Conservation (phyloP, 345 rosid species). For the Alliaria petiolata region DNA sequence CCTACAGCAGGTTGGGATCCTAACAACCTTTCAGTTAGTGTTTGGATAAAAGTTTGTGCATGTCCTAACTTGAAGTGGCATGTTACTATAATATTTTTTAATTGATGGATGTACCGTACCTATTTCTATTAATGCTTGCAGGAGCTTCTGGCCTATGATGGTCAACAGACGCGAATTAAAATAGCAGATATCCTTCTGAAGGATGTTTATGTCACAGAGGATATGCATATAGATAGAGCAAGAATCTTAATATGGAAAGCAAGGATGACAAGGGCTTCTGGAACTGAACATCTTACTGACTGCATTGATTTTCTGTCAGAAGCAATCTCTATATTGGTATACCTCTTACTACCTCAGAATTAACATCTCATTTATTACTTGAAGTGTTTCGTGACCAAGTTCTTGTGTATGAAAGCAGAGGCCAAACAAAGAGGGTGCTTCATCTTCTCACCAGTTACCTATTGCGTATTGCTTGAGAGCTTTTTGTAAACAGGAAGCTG, state of each 20-base stretch:
- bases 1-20: conserved; percentile 72
- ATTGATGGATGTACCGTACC: too few relatives aligned
- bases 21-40: neutral
- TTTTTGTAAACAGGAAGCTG: neutral
- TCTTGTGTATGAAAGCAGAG: conserved; percentile 37
- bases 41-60: neutral
- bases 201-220: conserved; percentile 39
- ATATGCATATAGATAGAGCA: conserved; percentile 45
- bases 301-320: conserved; percentile 63
- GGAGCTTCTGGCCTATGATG: conserved; percentile 80
- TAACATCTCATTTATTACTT: neutral
- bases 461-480: neutral
- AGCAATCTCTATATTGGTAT: conserved; percentile 63
- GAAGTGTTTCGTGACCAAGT: conserved; percentile 12
- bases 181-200: too few relatives aligned
- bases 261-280: conserved; percentile 44
- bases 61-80: neutral
- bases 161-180: too few relatives aligned
- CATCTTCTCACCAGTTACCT: neutral
- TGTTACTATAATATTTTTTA: too few relatives aligned
- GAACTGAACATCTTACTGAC: conserved; percentile 45
- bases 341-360: neutral
- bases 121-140: conserved; percentile 36
- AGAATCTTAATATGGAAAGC: conserved; percentile 64
- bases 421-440: neutral